Percentiles rank a stretch among this genome's conserved stretches.
Conservation (phyloP, 129 eudicot species). For the Helianthus annuus region DNA sequence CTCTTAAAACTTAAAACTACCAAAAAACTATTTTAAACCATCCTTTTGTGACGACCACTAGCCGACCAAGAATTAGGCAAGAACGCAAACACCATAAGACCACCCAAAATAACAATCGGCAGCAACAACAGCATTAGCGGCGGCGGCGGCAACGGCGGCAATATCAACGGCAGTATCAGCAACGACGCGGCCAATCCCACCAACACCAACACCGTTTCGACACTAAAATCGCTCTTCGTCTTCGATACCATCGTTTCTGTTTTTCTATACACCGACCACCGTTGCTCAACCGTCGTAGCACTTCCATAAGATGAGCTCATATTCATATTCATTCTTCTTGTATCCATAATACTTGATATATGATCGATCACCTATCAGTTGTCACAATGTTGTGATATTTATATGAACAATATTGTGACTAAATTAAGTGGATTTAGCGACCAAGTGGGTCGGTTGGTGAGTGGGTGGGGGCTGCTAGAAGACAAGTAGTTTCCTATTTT, state of each 20-base stretch:
- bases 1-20: slow-evolving; percentile 16
- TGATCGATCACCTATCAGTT: too few species aligned
- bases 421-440: too few species aligned
- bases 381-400: too few species aligned
- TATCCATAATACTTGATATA: slow-evolving; percentile 14
- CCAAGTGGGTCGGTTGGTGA: too few species aligned
- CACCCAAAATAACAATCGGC: slow-evolving; percentile 52
- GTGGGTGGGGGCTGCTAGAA: too few species aligned
- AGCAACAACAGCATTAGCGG: slow-evolving; percentile 61
- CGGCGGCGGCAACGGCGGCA: slow-evolving; percentile 81
- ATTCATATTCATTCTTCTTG: slow-evolving; percentile 33
- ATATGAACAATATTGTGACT: too few species aligned
- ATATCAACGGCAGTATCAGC: slow-evolving; percentile 59
- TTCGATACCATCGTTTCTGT: slow-evolving; percentile 5
- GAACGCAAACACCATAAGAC: slow-evolving; percentile 60
- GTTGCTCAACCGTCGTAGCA: too few species aligned
- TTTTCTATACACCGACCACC: too few species aligned
- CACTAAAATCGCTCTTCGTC: slow-evolving; percentile 39
- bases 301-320: not conserved
- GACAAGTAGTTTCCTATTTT: too few species aligned
- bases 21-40: not conserved
- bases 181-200: slow-evolving; percentile 57
- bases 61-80: slow-evolving; percentile 35
- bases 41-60: slow-evolving; percentile 21
- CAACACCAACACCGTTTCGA: slow-evolving; percentile 57